These are phyloP conservation scores for Cubamyces lactineus DNA, from an alignment of 768 basidiomycete genomes.

Conservation along the genomic window DNA sequence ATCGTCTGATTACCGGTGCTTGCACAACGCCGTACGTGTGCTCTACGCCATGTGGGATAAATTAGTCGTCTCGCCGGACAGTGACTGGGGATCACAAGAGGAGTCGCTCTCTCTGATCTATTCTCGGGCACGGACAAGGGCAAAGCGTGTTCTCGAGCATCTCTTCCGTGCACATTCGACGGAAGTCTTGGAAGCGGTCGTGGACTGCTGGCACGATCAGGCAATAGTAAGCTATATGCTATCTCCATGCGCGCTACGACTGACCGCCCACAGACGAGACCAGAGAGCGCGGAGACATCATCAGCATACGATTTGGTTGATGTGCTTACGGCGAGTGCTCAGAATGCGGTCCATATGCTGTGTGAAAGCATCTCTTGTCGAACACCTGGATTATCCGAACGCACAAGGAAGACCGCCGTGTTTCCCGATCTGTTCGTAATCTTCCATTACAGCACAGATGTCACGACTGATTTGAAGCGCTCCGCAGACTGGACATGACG, in stretches of 20 bases:
- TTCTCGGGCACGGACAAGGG: conserved; percentile 65
- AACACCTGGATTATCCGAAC: conserved; percentile 57
- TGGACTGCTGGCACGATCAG: conserved; percentile 81
- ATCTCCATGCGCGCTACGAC: neutral
- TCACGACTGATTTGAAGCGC: neutral
- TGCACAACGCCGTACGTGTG: conserved; percentile 82
- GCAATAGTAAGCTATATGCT: conserved; percentile 42
- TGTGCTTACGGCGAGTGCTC: conserved; percentile 79
- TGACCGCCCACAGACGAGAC: conserved; percentile 11
- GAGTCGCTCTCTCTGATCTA: conserved; percentile 73
- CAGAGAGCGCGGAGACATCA: conserved; percentile 32
- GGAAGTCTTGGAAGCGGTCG: conserved; percentile 82
- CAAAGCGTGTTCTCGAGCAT: conserved; percentile 81
- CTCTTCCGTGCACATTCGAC: conserved; percentile 79
- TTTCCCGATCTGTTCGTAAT: conserved; percentile 62
- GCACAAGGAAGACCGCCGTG: conserved; percentile 58
- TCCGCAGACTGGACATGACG: conserved; percentile 61
- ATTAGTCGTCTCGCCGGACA: conserved; percentile 40
- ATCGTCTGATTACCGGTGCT: conserved; percentile 73
- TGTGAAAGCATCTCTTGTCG: conserved; percentile 81
- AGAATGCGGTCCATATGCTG: conserved; percentile 84
- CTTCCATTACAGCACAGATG: neutral
- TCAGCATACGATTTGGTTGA: conserved; percentile 84
- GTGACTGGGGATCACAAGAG: conserved; percentile 55
- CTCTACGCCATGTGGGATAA: conserved; percentile 77